phyloP scores from a whole-genome alignment of 768 basidiomycete genomes.

The Crucibulum laeve region DNA sequence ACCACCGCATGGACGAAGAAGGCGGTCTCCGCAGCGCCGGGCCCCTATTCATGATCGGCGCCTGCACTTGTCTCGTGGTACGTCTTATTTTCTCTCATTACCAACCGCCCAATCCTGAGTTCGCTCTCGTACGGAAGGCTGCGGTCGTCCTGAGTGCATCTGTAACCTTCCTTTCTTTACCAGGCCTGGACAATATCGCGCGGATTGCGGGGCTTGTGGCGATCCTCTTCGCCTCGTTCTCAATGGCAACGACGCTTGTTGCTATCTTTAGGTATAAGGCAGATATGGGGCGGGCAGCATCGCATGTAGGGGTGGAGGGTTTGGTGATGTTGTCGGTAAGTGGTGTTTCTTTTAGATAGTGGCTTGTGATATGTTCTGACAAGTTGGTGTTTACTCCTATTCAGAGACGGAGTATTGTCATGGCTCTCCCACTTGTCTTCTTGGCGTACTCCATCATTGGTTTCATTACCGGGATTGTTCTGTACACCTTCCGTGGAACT shows the following conservation, averaged over 20 bases:
- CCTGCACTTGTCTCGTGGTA: slow-evolving; percentile 62
- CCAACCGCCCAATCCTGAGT: slow-evolving; percentile 9
- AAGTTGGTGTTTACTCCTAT: no score
- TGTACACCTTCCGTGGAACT: slow-evolving; percentile 61
- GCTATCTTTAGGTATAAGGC: slow-evolving; percentile 69
- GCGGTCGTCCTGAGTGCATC: slow-evolving; percentile 79
- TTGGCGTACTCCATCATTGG: slow-evolving; percentile 67
- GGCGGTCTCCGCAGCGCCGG: slow-evolving; percentile 44
- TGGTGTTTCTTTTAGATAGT: not conserved
- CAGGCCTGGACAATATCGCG: slow-evolving; percentile 62
- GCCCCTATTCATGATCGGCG: slow-evolving; percentile 61
- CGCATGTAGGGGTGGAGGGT: slow-evolving; percentile 54
- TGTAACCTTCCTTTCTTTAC: slow-evolving; percentile 76
- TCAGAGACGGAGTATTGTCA: slow-evolving; percentile 56
- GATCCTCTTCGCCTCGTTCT: slow-evolving; percentile 62
- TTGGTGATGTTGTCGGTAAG: slow-evolving; percentile 44
- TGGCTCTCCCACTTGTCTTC: slow-evolving; percentile 73
- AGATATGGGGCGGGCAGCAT: slow-evolving; percentile 50
- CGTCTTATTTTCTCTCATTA: slow-evolving; percentile 21
- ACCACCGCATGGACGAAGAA: slow-evolving; percentile 56
- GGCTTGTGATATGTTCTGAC: not conserved
- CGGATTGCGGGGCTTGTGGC: slow-evolving; percentile 66
- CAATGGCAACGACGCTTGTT: slow-evolving; percentile 65
- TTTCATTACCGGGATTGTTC: slow-evolving; percentile 58
- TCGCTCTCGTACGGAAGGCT: slow-evolving; percentile 41